Base-by-base conservation (phyloP, 1,139 yeast species). In the Pichia sp. region DNA sequence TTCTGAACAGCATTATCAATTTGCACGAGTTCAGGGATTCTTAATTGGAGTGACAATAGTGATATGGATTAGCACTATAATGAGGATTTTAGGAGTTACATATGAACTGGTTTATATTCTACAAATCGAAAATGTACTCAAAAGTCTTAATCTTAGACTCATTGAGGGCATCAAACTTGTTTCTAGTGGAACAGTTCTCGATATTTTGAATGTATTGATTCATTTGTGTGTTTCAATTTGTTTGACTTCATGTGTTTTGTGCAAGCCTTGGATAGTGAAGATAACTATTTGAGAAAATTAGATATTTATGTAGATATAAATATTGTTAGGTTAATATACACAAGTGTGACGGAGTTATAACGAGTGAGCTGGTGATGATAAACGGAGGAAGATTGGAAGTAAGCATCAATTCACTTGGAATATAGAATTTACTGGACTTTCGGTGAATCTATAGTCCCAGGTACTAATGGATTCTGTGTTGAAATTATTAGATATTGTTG, bases 371-470 rank as follows among this genome's bases (percentile, higher is more conserved):
- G 29, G 6, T 27, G 29, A 34, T 31, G 41, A 41, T 14, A 49
- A n/a, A n/a, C 9, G 16, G 12, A 45, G 12, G 14, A 8, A 24
- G 8, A 45, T 14, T 5, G 10, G 10, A 40, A 10, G 43, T 34
- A 34, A 34, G 40, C 24, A 20, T 50, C 24, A 55, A 4, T 16
- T 20, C 42, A 76, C 62, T 53, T 68, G 71, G 56, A 80, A 74
- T 38, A 82, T 70, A 40, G 83, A 72, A 60, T 79, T 85, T 33
- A 77, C 79, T 3, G 92, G 91, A 61, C 75, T 77, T 67, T 75
- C 84, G 4, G 87, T 83, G 54, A 85, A 71, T 64, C 86, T 80
- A 71, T 86, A 87, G 66, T 85, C 82, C 61, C 84, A 75, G 30
- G 84, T 77, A 60, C 79, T 78, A 40, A 84, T 72, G 65, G 81